Percentiles rank a stretch among this genome's conserved stretches.
These are phyloP conservation scores for Leccinum griseonigrum DNA, from an alignment of 1,284 basidiomycete genomes.

Conservation along the genomic window DNA sequence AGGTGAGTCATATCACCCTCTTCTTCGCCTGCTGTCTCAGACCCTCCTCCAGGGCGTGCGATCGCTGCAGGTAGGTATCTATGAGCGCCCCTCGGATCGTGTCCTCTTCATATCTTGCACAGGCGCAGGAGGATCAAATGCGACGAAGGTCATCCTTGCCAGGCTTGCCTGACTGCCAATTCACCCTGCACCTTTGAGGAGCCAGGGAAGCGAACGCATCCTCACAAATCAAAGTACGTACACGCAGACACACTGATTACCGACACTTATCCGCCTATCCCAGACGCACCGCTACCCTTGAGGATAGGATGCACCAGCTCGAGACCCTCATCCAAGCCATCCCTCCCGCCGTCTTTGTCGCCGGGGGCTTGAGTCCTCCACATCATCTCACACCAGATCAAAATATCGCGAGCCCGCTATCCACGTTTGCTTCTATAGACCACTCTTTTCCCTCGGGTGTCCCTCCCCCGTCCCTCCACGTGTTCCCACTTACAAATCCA, in stretches of 20 bases:
- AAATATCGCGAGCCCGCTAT: slow-evolving; percentile 43
- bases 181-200: slow-evolving; percentile 82
- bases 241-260: not conserved
- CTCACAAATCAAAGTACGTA: slow-evolving; percentile 78
- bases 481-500: slow-evolving; percentile 74
- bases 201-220: slow-evolving; percentile 76
- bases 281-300: slow-evolving; percentile 73
- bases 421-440: slow-evolving; percentile 48
- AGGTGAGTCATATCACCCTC: slow-evolving; percentile 46
- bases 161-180: slow-evolving; percentile 74
- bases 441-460: slow-evolving; percentile 61
- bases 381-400: slow-evolving; percentile 35
- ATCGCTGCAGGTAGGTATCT: slow-evolving; percentile 73
- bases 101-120: slow-evolving; percentile 7
- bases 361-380: slow-evolving; percentile 40
- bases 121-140: slow-evolving; percentile 79
- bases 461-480: slow-evolving; percentile 71
- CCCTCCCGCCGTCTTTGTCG: slow-evolving; percentile 72
- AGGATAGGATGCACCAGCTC: slow-evolving; percentile 82
- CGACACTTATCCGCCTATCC: slow-evolving; percentile 6
- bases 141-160: slow-evolving; percentile 82
- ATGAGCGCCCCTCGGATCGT: not conserved
- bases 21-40: slow-evolving; percentile 1
- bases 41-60: slow-evolving; percentile 60
- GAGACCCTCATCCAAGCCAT: slow-evolving; percentile 80